Base-by-base conservation (phyloP, 441 rosid species). In the Croton laevigatus region DNA sequence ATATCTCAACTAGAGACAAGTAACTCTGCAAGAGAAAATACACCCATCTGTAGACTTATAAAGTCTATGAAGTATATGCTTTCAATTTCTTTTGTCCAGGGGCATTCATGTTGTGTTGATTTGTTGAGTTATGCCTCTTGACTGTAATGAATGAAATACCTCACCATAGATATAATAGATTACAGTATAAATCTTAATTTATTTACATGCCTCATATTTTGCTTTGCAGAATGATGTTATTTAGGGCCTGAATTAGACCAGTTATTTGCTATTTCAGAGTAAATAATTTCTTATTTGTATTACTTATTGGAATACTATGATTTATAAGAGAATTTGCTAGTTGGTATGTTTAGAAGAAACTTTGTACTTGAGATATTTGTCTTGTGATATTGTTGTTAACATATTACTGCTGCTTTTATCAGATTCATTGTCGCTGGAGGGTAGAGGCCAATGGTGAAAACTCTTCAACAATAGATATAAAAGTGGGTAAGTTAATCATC, bases 361-460 rank as follows among this genome's bases (percentile, higher is more conserved):
- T 11, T n/a, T 23, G 22, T 51, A 27, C 16, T 23, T 64, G 16
- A 7, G 37, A 19, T 3, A 3, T 40, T 7, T 48, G 20, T 57
- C 8, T 0, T 62, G 19, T 27, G n/a, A 1, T 67, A 34, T 46
- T 70, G 22, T 36, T 32, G 22, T 71, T 42, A 14, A 64, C 60
- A 51, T 55, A 34, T 34, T 77, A 40, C 65, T 79, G 62, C 49
- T 77, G 64, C 71, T 80, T 27, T 75, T 75, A 75, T 72, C 83
- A 94, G 99, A 81, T 95, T 79, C 99, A 95, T 61, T 89, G 97
- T 71, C 84, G 89, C 66, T 95, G 99, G 99, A 80, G 74, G 42
- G 70, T 84, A 75, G 97, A 88, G 81, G 86, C 82, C 6, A 86
- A 77, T 80, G 86, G 81, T 53, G 92, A 93, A 78, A 80, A 78